Percentiles rank a stretch among this genome's conserved stretches.
Evolutionary conservation across 768 basidiomycete genomes (phyloP).

Genomic region (Termitomyces bulborhizus): DNA sequence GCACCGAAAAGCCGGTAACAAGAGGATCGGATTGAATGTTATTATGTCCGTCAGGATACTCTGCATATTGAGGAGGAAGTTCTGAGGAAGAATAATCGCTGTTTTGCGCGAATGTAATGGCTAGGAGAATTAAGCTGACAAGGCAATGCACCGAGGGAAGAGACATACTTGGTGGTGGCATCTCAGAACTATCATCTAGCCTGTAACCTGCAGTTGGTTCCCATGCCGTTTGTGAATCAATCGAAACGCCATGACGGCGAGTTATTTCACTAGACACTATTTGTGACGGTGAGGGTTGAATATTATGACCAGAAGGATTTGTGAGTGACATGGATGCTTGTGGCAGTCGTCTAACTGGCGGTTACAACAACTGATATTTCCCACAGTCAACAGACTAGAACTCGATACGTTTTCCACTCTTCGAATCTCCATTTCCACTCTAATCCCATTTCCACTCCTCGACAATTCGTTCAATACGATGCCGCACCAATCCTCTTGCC

Average conservation of each 20-base stretch:
- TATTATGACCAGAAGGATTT: conserved; percentile 22
- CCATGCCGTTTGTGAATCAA: conserved; percentile 12
- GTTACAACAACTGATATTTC: no score
- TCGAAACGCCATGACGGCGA: conserved; percentile 7
- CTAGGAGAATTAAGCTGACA: conserved; percentile 3
- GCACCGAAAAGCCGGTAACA: conserved; percentile 41
- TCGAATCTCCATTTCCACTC: no score
- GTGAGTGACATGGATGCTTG: conserved; percentile 21
- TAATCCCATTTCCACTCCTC: conserved; percentile 62
- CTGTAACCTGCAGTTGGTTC: conserved; percentile 11
- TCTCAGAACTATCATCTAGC: conserved; percentile 14
- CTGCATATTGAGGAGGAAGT: conserved; percentile 26
- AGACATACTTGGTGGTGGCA: conserved; percentile 14
- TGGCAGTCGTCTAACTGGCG: conserved; percentile 2
- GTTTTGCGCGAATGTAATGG: conserved; percentile 32
- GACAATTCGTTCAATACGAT: conserved; percentile 59
- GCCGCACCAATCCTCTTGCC: conserved; percentile 55
- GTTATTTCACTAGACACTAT: conserved; percentile 8
- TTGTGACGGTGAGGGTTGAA: conserved; percentile 17
- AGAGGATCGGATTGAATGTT: conserved; percentile 39
- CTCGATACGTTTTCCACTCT: no score
- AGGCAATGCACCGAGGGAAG: not conserved
- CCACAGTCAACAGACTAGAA: no score
- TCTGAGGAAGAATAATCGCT: conserved; percentile 20
- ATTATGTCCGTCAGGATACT: conserved; percentile 18